Evolutionary conservation across 495 filamentous ascomycete species (phyloP), one percentile per base, ranked within the genome.

Genomic region (Penicillium robsamsonii): DNA sequence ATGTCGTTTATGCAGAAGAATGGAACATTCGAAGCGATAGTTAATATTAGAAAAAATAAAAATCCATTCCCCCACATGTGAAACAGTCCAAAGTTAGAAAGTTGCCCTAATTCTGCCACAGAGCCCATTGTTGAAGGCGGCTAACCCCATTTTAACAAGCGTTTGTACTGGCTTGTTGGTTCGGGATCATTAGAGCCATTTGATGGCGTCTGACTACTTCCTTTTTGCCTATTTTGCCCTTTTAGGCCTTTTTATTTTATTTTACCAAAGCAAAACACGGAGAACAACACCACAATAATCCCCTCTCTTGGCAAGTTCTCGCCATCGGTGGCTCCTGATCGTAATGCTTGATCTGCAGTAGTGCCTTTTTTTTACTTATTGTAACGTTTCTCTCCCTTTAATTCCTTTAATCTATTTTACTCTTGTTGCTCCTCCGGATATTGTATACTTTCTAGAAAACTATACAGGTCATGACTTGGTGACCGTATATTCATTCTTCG

Each of bases 331-430:
- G 20, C 42, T 33, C 20, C 1, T 44, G 45, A 42, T 54, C 31
- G 44, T 54, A 52, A 57, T 57, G 61, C 55, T 61, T 61, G 55
- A 53, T 58, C 49, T 25, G 22, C 53, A 15, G 40, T 41, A 56
- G 49, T 35, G 31, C 27, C 5, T 37, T 57, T 57, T 53, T 57
- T 57, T 53, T 29, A 24, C n/a, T 42, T 29, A 15, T 30, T 50
- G 41, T 49, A 44, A 43, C 20, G 25, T 18, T 52, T 55, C 41
- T 52, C 42, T 53, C 54, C 38, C 40, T 13, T 10, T 38, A 9
- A 31, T 53, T 50, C 38, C 40, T 13, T 10, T 38, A 9, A 31
- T 49, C 18, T 52, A 4, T 31, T 9, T 22, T n/a, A 15, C 11
- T 43, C 37, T 29, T 31, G 48, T 50, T 24, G 6, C 2, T 42